Evolutionary conservation across 352 stramenopile genomes (phyloP), one percentile per base, ranked within the genome.

Genomic region (Elongisporangium undulatum): DNA sequence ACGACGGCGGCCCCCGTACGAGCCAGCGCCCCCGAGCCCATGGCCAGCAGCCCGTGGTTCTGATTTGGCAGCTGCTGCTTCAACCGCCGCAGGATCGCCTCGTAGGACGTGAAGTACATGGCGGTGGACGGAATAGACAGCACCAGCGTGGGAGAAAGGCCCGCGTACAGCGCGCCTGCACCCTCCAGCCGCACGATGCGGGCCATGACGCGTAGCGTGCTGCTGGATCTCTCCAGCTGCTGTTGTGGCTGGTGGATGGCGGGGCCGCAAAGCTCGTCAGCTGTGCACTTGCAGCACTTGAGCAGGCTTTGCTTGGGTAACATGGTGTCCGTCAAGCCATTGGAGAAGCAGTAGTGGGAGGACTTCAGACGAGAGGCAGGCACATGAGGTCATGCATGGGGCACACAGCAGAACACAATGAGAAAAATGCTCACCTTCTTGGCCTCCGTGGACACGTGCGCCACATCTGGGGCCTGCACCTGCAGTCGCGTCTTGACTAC

Each of bases 51-150:
- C 2, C 77, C 77, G 26, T 72, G 66, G 19, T 71, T 72, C 21
- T 72, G 66, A 12, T 72, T 57, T 3, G 80, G 81, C 53, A 79
- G 79, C 6, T 63, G 13, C 9, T 60, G 57, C 54, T 74, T 79
- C 12, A 79, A 60, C 22, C 59, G 53, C 16, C 68, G 61, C 16
- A 83, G 61, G 10, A 96, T 59, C 54, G 86, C 59, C 56, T 98
- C 96, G 62, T 99, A 99, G 2, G 81, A 85, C 4, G 90, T 90
- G 64, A 98, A 98, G 66, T 98, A 98, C 34, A 98, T 66, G 7
- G 95, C 90, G 0, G 93, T 98, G 45, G 93, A 97, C 0, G 96
- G 94, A 13, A 98, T 77, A 1, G 89, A 89, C 64, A 97, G 97
- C 24, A 97, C 59, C 17, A 99, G 62, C 7, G 92, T 98, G 7